Percentiles rank a stretch among this genome's conserved stretches.
These are phyloP conservation scores for Fraxinus sp. DNA, from an alignment of 305 asterid species.

Conservation along the genomic window DNA sequence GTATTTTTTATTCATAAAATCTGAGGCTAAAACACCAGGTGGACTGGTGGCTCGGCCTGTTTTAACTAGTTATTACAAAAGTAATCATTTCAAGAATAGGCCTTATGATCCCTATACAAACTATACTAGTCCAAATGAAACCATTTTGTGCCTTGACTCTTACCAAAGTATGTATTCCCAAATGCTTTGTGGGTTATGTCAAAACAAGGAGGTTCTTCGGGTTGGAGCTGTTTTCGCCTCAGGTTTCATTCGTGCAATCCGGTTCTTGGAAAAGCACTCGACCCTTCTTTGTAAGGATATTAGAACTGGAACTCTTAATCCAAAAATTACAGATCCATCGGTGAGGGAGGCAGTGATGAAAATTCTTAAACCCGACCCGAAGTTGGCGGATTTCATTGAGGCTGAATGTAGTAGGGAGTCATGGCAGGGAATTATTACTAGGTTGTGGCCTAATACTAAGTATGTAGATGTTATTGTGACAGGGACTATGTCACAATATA, in stretches of 20 bases:
- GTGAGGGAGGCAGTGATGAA: conserved; percentile 57
- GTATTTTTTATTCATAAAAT: conserved; percentile 74
- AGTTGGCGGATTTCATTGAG: conserved; percentile 57
- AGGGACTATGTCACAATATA: conserved; percentile 85
- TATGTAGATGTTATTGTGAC: conserved; percentile 81
- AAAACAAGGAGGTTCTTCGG: conserved; percentile 64
- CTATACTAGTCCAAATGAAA: conserved; percentile 81
- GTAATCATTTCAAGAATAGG: conserved; percentile 66
- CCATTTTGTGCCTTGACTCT: conserved; percentile 76
- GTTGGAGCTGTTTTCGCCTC: conserved; percentile 95
- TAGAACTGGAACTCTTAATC: conserved; percentile 51
- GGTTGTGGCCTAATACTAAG: conserved; percentile 84
- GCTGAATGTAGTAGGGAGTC: conserved; percentile 48
- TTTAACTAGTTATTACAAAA: conserved; percentile 73
- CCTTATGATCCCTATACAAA: conserved; percentile 81
- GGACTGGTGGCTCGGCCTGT: conserved; percentile 81
- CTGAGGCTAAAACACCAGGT: conserved; percentile 71
- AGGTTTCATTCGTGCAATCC: conserved; percentile 80
- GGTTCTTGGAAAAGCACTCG: conserved; percentile 74
- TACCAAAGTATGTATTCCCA: conserved; percentile 91
- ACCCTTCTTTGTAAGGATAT: conserved; percentile 58
- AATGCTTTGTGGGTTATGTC: conserved; percentile 80
- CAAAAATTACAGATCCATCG: conserved; percentile 47
- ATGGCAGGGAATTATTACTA: conserved; percentile 76
- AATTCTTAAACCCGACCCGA: conserved; percentile 55